Evolutionary conservation across 495 filamentous ascomycete species (phyloP), one percentile per base, ranked within the genome.

Genomic region (Xanthoparmelia taractica): DNA sequence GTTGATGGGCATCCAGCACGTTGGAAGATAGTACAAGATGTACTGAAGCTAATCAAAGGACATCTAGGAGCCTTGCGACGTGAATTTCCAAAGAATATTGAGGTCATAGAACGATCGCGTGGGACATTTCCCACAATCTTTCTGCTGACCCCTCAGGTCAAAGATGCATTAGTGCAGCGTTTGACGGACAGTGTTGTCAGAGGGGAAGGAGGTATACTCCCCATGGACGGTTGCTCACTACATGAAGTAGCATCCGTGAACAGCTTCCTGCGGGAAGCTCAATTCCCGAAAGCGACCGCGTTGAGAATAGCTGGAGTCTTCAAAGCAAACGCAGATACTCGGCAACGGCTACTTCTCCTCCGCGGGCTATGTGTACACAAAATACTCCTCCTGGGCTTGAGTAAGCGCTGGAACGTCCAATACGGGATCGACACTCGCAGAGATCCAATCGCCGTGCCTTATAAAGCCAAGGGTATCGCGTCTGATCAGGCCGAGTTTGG

Each of bases 341-440:
- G 72, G 37, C 73, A 74, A 11, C 47, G 67, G 0, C 65, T 90
- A 3, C 72, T 89, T 5, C 70, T 90, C 1, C 69, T 89, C 0
- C 74, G 85, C 15, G 87, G 87, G 0, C 74, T 90, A 0, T 67
- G 90, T 2, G 83, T 84, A 0, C 71, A 73, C 8, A 80, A 82
- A 0, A 73, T 90, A 0, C 68, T 91, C 0, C 45, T 60, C 0
- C 87, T 87, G 63, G 77, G 72, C 0, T 72, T 91, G 0, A 66
- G 70, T 17, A 89, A 87, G 66, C 76, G 88, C 4, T 90, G 84
- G 83, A 73, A 81, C 15, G 87, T 91, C 8, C 79, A 90, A 52
- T 91, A 86, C 66, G 88, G 87, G 0, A 76, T 87, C 38, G 58
- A 70, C 61, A 43, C 61, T 4, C 56, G 66, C 12, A 72, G 73